Conservation (phyloP, 495 filamentous ascomycete genomes). For the Hypoxylon rickii region DNA sequence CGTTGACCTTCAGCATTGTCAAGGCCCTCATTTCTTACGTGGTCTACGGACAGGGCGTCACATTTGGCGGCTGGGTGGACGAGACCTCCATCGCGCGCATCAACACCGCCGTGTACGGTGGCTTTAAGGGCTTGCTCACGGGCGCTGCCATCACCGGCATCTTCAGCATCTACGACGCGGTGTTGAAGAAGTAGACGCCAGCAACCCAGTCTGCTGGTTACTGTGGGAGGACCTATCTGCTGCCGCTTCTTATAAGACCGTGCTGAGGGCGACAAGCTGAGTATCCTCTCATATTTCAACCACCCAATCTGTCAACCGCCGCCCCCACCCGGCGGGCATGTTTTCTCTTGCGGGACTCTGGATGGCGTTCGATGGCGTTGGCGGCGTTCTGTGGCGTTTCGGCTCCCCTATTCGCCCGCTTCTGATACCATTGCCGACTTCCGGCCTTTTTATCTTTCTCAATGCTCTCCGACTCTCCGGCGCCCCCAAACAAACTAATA, state of each 20-base stretch:
- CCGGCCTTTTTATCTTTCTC: slow-evolving; percentile 7
- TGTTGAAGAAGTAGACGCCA: slow-evolving; percentile 67
- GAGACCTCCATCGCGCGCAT: slow-evolving; percentile 63
- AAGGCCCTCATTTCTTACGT: slow-evolving; percentile 81
- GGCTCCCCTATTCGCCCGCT: slow-evolving; percentile 8
- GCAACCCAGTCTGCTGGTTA: not conserved
- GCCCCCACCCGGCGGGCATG: slow-evolving; percentile 5
- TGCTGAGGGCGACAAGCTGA: no score
- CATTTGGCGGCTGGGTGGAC: slow-evolving; percentile 65
- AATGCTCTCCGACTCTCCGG: not conserved
- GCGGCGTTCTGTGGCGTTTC: slow-evolving; percentile 27
- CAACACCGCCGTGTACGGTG: slow-evolving; percentile 69
- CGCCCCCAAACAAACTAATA: no score
- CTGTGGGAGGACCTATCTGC: no score
- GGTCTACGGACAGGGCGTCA: slow-evolving; percentile 73
- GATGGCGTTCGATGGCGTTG: slow-evolving; percentile 35
- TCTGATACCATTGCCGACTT: slow-evolving; percentile 32
- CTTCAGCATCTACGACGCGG: slow-evolving; percentile 79
- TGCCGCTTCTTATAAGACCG: no score
- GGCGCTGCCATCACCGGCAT: slow-evolving; percentile 72
- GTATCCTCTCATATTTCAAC: no score
- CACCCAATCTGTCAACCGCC: not conserved
- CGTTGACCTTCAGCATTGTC: slow-evolving; percentile 83
- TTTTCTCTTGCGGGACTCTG: slow-evolving; percentile 8
- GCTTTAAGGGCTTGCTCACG: slow-evolving; percentile 70